Conservation (phyloP, 305 asterid genomes). For the Fraxinus angustifolia region DNA sequence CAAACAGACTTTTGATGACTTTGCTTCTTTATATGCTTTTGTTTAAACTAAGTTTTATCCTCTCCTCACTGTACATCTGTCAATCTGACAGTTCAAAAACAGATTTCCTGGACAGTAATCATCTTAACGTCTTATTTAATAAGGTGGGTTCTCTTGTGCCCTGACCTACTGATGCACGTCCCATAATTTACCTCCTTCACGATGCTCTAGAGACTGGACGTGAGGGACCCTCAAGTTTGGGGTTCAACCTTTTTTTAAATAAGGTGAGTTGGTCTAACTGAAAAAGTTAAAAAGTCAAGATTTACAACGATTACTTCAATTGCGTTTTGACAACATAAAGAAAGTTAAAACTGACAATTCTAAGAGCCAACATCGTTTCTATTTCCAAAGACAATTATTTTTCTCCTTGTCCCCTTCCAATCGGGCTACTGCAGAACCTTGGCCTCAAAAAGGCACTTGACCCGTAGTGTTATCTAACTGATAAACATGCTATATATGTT, state of each 20-base stretch:
- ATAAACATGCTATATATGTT: neutral
- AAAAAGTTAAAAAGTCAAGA: neutral
- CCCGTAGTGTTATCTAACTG: neutral
- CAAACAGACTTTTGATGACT: neutral
- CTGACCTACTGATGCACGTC: too few relatives aligned
- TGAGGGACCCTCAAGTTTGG: too few relatives aligned
- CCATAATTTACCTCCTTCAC: too few relatives aligned
- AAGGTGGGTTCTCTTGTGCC: too few relatives aligned
- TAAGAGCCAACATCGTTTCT: neutral
- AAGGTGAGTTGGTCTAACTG: neutral
- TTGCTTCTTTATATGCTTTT: neutral
- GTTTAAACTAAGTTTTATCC: neutral
- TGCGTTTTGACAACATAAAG: neutral
- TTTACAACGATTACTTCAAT: neutral
- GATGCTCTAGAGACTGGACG: too few relatives aligned
- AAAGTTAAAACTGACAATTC: neutral
- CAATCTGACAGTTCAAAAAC: neutral
- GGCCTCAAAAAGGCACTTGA: neutral
- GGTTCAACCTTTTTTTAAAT: too few relatives aligned
- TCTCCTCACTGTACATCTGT: neutral
- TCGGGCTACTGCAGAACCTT: neutral
- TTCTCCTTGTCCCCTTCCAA: neutral
- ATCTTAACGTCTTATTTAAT: neutral
- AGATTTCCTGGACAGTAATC: too few relatives aligned
- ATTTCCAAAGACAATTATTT: neutral